phyloP scores from a whole-genome alignment of 306 rosid genomes.

The Lathyrus aphaca region DNA sequence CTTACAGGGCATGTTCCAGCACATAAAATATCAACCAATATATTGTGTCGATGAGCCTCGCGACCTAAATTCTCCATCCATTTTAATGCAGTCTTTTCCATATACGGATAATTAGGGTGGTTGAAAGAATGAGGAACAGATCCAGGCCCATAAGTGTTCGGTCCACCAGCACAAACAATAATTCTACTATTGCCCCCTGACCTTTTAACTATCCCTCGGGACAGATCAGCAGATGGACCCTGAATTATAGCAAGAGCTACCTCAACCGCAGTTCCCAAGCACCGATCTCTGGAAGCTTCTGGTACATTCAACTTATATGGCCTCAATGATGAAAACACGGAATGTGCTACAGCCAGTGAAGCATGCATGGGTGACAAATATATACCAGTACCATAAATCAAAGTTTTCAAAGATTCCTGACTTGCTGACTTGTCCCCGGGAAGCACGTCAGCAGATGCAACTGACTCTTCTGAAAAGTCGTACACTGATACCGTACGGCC shows the following conservation, averaged over 20 bases:
- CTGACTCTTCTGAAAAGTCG: slow-evolving; percentile 83
- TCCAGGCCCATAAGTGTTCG: slow-evolving; percentile 94
- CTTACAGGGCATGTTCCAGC: slow-evolving; percentile 99
- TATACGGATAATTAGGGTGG: slow-evolving; percentile 91
- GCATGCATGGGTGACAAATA: slow-evolving; percentile 96
- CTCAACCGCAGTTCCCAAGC: slow-evolving; percentile 94
- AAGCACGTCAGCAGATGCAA: slow-evolving; percentile 98
- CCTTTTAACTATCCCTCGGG: slow-evolving; percentile 87
- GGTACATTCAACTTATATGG: slow-evolving; percentile 74
- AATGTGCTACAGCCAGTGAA: slow-evolving; percentile 86
- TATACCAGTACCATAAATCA: slow-evolving; percentile 92
- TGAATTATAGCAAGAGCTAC: slow-evolving; percentile 93
- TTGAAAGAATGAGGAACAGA: slow-evolving; percentile 88
- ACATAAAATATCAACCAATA: slow-evolving; percentile 85
- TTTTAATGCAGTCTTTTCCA: slow-evolving; percentile 89
- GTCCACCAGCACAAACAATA: slow-evolving; percentile 96
- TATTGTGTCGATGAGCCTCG: slow-evolving; percentile 78
- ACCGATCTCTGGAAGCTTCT: slow-evolving; percentile 94
- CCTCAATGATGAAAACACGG: slow-evolving; percentile 86
- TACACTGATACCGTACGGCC: slow-evolving; percentile 92
- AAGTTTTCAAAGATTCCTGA: slow-evolving; percentile 68
- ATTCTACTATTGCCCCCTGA: slow-evolving; percentile 88
- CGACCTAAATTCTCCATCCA: slow-evolving; percentile 94
- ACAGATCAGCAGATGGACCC: slow-evolving; percentile 94
- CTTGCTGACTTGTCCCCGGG: slow-evolving; percentile 86